Percentiles rank a stretch among this genome's conserved stretches.
Evolutionary conservation across 2,329 filamentous ascomycete species (phyloP).

Genomic region (Aspergillus pseudoviridinutans): DNA sequence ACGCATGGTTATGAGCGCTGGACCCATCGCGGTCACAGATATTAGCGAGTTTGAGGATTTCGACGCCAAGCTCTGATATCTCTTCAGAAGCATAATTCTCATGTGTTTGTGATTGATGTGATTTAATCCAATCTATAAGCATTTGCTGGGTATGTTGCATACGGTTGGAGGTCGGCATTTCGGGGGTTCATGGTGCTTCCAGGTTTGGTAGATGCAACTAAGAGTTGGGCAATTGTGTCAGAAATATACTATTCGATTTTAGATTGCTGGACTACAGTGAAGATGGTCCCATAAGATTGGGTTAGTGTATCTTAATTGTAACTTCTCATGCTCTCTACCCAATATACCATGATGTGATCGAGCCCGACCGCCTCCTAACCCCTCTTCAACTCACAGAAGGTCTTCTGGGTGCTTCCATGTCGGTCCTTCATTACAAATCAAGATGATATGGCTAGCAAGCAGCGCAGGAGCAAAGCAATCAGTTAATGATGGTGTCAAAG

Average conservation of each 20-base stretch:
- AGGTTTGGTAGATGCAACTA: neutral
- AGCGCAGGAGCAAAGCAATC: too few species aligned
- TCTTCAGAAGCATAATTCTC: neutral
- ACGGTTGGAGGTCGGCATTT: neutral
- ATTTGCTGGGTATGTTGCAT: neutral
- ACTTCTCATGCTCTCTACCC: neutral
- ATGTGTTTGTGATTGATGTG: neutral
- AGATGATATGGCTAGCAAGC: too few species aligned
- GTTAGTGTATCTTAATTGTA: neutral
- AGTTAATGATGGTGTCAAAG: too few species aligned
- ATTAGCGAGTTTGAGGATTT: conserved; percentile 81
- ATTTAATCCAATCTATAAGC: neutral
- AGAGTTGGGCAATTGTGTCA: neutral
- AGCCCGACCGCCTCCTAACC: too few species aligned
- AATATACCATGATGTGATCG: neutral
- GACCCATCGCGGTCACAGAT: conserved; percentile 68
- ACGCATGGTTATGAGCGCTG: conserved; percentile 65
- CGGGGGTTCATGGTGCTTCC: neutral
- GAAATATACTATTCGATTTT: neutral
- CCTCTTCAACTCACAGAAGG: too few species aligned
- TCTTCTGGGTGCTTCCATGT: too few species aligned
- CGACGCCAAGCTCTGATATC: conserved; percentile 68
- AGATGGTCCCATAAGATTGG: neutral
- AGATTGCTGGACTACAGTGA: neutral
- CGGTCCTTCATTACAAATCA: too few species aligned